Evolutionary conservation across 169 alveolate genomes (phyloP), one percentile per base, ranked within the genome.

Genomic region (Eimeria mitis): DNA sequence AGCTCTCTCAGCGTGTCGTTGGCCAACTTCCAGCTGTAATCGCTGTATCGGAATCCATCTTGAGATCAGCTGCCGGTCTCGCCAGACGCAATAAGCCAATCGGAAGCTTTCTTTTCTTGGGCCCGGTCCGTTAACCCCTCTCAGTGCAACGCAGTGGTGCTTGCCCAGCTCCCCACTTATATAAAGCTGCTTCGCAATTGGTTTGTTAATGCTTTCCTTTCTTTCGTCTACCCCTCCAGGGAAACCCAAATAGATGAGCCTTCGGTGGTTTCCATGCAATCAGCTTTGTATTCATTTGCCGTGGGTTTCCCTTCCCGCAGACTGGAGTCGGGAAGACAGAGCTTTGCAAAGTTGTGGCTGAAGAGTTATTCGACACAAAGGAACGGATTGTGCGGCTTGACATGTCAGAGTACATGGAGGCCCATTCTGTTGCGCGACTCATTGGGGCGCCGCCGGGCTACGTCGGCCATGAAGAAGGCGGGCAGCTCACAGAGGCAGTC

Each of bases 381-480:
- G 97, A 96, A 21, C 91, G 97, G 83, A 94, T 96, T 63, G 95
- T 96, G 37, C 96, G 97, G 23, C 85, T 96, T 79, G 99, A 98
- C 96, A 98, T 98, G 99, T 97, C 99, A 44, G 99, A 98, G 91
- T 94, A 65, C 94, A 96, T 96, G 97, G 97, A 97, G 89, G 96
- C 96, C 79, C 99, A 97, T 88, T 96, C 99, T 34, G 99, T 98
- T 56, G 97, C 99, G 31, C 96, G 98, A 65, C 97, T 98, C 44
- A 98, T 98, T 31, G 99, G 99, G 61, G 98, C 99, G 31, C 99
- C 99, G 11, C 99, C 99, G 19, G 99, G 99, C 11, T 98, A 98
- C 94, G 97, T 96, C 11, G 99, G 99, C n/a, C 98, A 95, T 81
- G 99, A 98, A 71, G 98, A 98, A 89, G 99, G 99, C 16, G 99